Evolutionary conservation across 2,329 filamentous ascomycete species (phyloP).

Genomic region (Xylaria multiplex): DNA sequence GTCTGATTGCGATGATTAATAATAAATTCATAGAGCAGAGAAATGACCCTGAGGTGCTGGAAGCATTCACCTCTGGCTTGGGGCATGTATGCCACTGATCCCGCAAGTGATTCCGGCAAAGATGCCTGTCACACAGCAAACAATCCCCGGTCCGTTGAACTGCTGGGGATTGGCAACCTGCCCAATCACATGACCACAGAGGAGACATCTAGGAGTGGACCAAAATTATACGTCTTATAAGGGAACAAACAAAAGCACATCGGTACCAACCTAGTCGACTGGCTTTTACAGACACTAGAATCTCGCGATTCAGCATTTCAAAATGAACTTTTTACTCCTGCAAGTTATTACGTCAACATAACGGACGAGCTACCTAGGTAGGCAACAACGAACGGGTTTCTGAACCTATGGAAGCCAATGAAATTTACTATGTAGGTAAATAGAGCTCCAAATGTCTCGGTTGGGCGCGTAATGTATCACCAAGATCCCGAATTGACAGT

Average conservation of each 20-base stretch:
- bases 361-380: background rate
- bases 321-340: conserved; percentile 1
- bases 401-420: too few relatives aligned
- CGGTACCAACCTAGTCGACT: background rate
- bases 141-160: conserved; percentile 45
- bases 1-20: conserved; percentile 8
- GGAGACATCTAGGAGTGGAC: conserved; percentile 1
- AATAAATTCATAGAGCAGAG: background rate
- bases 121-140: conserved; percentile 42
- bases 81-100: conserved; percentile 40
- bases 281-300: background rate
- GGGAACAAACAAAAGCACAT: conserved; percentile 2
- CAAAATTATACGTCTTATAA: conserved; percentile 2
- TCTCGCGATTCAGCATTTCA: background rate
- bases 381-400: background rate
- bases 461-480: too few relatives aligned
- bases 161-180: conserved; percentile 37
- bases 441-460: too few relatives aligned
- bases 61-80: conserved; percentile 32
- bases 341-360: conserved; percentile 1
- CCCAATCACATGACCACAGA: conserved; percentile 38
- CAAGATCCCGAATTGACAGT: too few relatives aligned
- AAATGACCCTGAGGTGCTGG: background rate
- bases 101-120: conserved; percentile 42
- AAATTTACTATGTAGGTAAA: too few relatives aligned